These are phyloP conservation scores for Aegilops speltoides DNA, from an alignment of 176 grass and related monocot genomes.

Conservation along the genomic window DNA sequence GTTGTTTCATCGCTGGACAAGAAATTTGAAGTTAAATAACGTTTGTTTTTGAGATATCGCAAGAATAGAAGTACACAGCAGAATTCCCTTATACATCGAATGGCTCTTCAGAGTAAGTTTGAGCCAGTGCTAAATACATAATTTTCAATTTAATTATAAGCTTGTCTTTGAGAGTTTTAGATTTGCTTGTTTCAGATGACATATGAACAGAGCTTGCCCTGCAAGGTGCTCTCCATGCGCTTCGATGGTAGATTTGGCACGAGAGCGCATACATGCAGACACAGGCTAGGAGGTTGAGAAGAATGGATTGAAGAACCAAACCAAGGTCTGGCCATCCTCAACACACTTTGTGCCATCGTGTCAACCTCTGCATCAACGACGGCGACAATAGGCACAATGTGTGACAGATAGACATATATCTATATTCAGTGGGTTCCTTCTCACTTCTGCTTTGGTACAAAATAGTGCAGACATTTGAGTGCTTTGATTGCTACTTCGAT, in stretches of 20 bases:
- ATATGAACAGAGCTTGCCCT: no score
- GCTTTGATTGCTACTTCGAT: not conserved
- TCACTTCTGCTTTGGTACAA: not conserved
- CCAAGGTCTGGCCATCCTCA: not conserved
- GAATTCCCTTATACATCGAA: conserved; percentile 94
- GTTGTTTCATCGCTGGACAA: conserved; percentile 99
- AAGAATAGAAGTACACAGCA: conserved; percentile 68
- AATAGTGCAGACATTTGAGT: no score
- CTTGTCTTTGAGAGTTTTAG: no score
- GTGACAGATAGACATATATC: not conserved
- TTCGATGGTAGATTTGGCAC: no score
- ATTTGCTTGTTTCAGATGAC: no score
- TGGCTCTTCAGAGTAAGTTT: no score
- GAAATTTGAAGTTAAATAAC: conserved; percentile 69
- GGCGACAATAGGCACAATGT: not conserved
- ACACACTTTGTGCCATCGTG: not conserved
- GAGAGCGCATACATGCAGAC: not conserved
- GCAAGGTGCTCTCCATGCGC: no score
- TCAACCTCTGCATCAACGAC: not conserved
- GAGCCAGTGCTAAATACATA: no score
- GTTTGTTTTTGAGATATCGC: conserved; percentile 73
- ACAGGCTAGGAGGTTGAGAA: no score
- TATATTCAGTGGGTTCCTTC: not conserved
- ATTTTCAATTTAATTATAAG: no score
- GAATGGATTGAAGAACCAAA: not conserved